phyloP scores from a whole-genome alignment of 257 asterid species.

The Mentha longifolia region DNA sequence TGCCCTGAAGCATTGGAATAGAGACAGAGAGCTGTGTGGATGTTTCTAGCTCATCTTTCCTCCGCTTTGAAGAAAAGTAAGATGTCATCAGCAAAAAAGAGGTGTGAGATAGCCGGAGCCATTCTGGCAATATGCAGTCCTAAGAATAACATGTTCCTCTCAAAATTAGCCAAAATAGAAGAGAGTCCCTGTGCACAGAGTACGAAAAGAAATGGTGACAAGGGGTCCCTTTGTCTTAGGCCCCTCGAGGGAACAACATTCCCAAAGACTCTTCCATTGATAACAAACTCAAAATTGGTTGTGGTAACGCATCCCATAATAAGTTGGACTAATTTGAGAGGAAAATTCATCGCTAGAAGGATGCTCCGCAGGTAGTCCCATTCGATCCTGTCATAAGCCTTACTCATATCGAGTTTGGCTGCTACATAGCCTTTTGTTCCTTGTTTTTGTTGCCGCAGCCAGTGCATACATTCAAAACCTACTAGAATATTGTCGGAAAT shows the following conservation, averaged over 20 bases:
- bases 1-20: not conserved
- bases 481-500: not conserved
- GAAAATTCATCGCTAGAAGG: not conserved
- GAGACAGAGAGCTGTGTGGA: not conserved
- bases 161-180: not conserved
- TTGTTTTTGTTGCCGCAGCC: not conserved
- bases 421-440: not conserved
- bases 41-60: not conserved
- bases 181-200: not conserved
- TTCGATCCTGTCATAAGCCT: not conserved
- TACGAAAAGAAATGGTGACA: not conserved
- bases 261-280: not conserved
- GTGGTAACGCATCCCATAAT: not conserved
- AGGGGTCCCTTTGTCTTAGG: not conserved
- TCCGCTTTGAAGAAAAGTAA: not conserved
- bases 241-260: not conserved
- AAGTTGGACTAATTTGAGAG: too few relatives aligned
- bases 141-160: too few relatives aligned
- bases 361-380: not conserved
- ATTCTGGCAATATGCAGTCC: not conserved
- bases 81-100: not conserved
- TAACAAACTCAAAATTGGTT: not conserved
- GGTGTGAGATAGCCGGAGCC: not conserved
- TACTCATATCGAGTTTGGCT: not conserved
- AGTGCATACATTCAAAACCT: not conserved